Evolutionary conservation across 306 rosid genomes (phyloP), one percentile per base, ranked within the genome.

Genomic region (Lathyrus aphaca): DNA sequence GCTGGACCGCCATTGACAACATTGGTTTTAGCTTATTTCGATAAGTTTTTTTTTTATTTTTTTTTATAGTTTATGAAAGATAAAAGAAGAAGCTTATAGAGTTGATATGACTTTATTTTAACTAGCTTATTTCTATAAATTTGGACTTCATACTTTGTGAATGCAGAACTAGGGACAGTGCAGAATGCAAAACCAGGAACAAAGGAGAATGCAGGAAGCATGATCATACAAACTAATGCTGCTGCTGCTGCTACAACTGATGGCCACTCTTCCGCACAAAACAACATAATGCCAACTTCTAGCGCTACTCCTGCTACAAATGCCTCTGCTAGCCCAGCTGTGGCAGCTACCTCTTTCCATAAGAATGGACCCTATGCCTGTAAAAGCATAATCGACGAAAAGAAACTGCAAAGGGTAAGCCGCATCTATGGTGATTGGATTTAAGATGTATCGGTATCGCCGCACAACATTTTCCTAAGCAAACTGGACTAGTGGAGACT

Each of bases 351-450:
- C 45, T 8, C 64, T 74, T 58, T 38, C 29, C 58, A 18, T 12
- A 37, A 65, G 35, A 46, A 66, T 30, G 55, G 75, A 76, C 57
- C 70, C 6, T 15, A 46, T 37, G 39, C 58, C 32, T 39, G 19
- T 38, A 67, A 82, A 60, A 29, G 6, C 71, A 21, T 19, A 10
- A 69, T 80, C 58, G 76, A 60, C 46, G 38, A 69, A 49, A 71
- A 71, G 7, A 46, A 72, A 25, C 58, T 78, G 5, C 67, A 51
- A 64, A 82, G 21, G 68, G 72, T 78, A 51, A 79, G 50, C 65
- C 42, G 86, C 67, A 76, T 85, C 71, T 82, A 87, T 79, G 89
- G 66, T 17, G 89, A 87, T 64, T 87, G 89, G 92, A 77, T 87
- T 14, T 75, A 72, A 68, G 76, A 72, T 66, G 79, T 35, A 70